Evolutionary conservation across 2,329 filamentous ascomycete genomes (phyloP), one percentile per base, ranked within the genome.

Genomic region (Furcasterigmium sp.): DNA sequence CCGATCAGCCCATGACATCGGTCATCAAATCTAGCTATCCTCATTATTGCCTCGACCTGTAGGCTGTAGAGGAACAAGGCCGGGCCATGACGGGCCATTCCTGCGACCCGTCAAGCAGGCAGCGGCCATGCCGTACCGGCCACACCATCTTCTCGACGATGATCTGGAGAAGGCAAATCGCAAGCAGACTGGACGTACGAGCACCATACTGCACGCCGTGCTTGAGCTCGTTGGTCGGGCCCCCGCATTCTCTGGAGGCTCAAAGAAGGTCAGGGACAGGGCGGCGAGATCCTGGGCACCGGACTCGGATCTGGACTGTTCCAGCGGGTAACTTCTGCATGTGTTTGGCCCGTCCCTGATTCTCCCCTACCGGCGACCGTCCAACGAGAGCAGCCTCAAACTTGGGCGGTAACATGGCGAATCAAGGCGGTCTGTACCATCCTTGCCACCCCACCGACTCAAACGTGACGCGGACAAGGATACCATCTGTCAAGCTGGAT

Each of bases 381-480:
- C 50, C 52, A 51, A 49, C 48, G 38, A 47, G 39, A 41, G 40
- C 52, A 43, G 50, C 61, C 57, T 59, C 56, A 50, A 51, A 52
- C 43, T 50, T 52, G 55, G 61, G 61, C 61, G 61, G 52, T 53
- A 64, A 62, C 52, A 53, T 47, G 46, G 43, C 54, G 53, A 56
- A 56, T 56, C 52, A 53, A 41, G 26, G 9, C 32, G 9, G 14
- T 17, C 9, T 18, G 32, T 7, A 18, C n/a, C 32, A 35, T 35
- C 32, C 32, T 35, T 35, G 32, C 15, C 11, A 35, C 32, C 32
- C 32, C 32, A 35, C 32, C 32, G 32, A 35, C 11, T 18, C 32
- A 18, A 17, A n/a, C 35, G 25, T 17, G 35, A 18, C 23, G 28
- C 21, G 38, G 25, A 28, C 38, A 42, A 40, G 44, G 44, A 34